Percentiles rank a stretch among this genome's conserved stretches.
phyloP scores from a whole-genome alignment of 176 grass and related monocot genomes.

The Lolium perenne region DNA sequence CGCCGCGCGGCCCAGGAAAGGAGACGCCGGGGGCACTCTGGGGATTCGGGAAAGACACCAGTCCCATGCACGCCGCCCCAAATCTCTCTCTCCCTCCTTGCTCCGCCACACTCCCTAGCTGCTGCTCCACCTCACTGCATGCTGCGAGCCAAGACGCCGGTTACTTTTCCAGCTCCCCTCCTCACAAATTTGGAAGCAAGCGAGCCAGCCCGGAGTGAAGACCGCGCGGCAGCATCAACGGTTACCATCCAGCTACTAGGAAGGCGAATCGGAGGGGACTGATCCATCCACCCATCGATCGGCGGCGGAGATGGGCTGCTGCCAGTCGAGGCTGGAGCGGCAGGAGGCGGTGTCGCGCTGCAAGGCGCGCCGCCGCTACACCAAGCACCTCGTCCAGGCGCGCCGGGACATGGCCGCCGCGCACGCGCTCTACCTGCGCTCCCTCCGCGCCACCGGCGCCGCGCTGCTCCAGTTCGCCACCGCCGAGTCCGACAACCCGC shows the following conservation, averaged over 20 bases:
- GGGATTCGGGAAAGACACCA: conserved; percentile 37
- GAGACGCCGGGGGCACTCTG: neutral
- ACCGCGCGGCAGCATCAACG: neutral
- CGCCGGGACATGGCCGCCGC: conserved; percentile 75
- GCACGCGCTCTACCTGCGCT: conserved; percentile 89
- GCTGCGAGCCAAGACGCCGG: neutral
- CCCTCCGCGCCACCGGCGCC: conserved; percentile 78
- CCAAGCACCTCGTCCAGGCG: conserved; percentile 87
- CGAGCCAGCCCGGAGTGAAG: neutral
- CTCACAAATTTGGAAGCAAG: conserved; percentile 9
- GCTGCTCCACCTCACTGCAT: neutral
- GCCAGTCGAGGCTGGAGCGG: conserved; percentile 84
- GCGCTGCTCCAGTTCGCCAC: conserved; percentile 92
- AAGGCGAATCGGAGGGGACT: neutral
- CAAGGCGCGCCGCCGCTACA: conserved; percentile 90
- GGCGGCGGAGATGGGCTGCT: conserved; percentile 45
- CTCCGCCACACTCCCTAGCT: neutral
- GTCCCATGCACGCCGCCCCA: conserved; percentile 38
- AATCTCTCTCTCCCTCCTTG: conserved; percentile 21
- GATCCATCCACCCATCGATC: neutral
- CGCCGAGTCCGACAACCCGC: conserved; percentile 72
- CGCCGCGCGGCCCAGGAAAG: neutral
- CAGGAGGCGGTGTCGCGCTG: conserved; percentile 89
- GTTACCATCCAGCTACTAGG: neutral
- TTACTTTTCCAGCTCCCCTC: conserved; percentile 1